Conservation (phyloP, 1,139 yeast genomes). For the Diutina siamensis region DNA sequence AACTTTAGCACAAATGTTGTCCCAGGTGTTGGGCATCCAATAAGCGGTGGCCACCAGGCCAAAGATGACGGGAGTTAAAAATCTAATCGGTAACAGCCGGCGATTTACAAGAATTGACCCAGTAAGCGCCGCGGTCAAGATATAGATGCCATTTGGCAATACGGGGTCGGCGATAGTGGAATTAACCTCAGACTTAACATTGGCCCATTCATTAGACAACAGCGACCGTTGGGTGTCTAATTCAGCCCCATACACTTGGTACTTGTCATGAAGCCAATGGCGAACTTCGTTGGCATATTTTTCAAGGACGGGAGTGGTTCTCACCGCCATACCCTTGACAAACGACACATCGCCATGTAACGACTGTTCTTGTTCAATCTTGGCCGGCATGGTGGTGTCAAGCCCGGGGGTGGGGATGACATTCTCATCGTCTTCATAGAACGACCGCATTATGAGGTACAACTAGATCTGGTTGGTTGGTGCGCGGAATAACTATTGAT, state of each 20-base stretch:
- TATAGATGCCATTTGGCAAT: slow-evolving; percentile 1
- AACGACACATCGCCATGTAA: slow-evolving; percentile 30
- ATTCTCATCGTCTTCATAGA: slow-evolving; percentile 42
- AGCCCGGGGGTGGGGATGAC: slow-evolving; percentile 37
- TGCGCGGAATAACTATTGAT: background rate
- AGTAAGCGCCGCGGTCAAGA: slow-evolving; percentile 1
- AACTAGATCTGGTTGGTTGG: slow-evolving; percentile 3
- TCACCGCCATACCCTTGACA: slow-evolving; percentile 41
- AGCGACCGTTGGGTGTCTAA: slow-evolving; percentile 35
- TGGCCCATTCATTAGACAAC: slow-evolving; percentile 24
- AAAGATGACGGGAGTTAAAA: background rate
- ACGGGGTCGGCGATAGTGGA: slow-evolving; percentile 1
- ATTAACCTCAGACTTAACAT: slow-evolving; percentile 12
- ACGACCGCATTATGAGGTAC: slow-evolving; percentile 22
- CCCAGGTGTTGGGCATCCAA: slow-evolving; percentile 1
- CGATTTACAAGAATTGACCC: slow-evolving; percentile 4
- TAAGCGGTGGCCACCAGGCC: slow-evolving; percentile 2
- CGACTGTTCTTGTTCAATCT: slow-evolving; percentile 27
- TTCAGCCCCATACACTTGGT: slow-evolving; percentile 29
- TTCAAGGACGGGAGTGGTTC: slow-evolving; percentile 37
- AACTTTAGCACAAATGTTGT: background rate
- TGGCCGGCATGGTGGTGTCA: slow-evolving; percentile 23
- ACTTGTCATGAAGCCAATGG: slow-evolving; percentile 24
- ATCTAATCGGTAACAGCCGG: slow-evolving; percentile 4
- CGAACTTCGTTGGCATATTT: slow-evolving; percentile 27